These are phyloP conservation scores for Trichoderma cornu-damae DNA, from an alignment of 2,329 filamentous ascomycete genomes.

Conservation along the genomic window DNA sequence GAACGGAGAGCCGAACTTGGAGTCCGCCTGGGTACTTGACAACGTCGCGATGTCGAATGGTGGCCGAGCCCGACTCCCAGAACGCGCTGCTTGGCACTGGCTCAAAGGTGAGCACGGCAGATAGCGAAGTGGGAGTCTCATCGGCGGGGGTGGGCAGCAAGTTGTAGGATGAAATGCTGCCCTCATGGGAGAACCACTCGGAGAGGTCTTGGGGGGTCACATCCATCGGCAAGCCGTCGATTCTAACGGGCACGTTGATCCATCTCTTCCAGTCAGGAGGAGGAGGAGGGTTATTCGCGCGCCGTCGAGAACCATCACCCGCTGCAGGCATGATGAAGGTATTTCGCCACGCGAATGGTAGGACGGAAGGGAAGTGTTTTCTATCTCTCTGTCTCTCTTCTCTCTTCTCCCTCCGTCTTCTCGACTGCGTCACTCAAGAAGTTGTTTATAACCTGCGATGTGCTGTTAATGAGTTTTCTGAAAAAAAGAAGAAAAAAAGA, in stretches of 20 bases:
- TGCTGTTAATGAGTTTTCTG: too few relatives aligned
- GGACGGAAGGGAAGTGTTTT: too few relatives aligned
- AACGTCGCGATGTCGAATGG: slow-evolving; percentile 26
- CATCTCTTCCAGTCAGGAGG: slow-evolving; percentile 32
- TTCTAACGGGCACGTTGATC: slow-evolving; percentile 30
- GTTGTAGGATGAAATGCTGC: slow-evolving; percentile 47
- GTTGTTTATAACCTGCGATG: too few relatives aligned
- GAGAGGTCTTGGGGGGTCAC: slow-evolving; percentile 44
- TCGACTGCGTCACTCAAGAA: too few relatives aligned
- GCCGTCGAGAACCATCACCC: too few relatives aligned
- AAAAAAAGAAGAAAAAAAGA: too few relatives aligned
- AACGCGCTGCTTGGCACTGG: slow-evolving; percentile 50
- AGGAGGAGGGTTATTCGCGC: background rate
- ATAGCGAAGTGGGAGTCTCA: slow-evolving; percentile 23
- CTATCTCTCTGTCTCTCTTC: too few relatives aligned
- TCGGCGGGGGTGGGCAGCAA: slow-evolving; percentile 46
- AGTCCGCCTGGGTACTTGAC: slow-evolving; percentile 23
- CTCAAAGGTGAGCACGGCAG: slow-evolving; percentile 50
- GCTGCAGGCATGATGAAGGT: background rate
- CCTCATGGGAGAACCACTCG: slow-evolving; percentile 47
- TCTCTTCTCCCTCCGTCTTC: too few relatives aligned
- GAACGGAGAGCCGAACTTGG: slow-evolving; percentile 18
- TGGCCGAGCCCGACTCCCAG: slow-evolving; percentile 39
- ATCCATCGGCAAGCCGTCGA: slow-evolving; percentile 33
- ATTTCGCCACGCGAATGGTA: background rate